Base-by-base conservation (phyloP, 352 stramenopile species). In the Aphanomyces cochlioides region DNA sequence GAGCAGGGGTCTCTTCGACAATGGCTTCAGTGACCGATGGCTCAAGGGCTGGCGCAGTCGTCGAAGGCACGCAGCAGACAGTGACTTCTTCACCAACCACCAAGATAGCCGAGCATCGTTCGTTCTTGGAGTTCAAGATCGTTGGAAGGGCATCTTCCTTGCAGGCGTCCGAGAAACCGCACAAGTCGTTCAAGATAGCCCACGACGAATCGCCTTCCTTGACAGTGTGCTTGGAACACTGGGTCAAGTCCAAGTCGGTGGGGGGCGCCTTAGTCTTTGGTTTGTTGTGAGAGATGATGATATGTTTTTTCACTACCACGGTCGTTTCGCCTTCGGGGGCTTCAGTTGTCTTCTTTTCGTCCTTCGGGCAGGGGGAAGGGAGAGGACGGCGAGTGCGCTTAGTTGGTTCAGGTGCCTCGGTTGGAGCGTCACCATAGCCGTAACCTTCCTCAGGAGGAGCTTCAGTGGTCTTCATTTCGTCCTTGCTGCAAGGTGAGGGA, bases 231-330 rank as follows among this genome's bases (percentile, higher is more conserved):
- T 39, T 61, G 34, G 36, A 2, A 37, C 54, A 40, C 1, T 7
- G 17, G 54, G 13, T 37, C 15, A 61, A 40, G 54, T 61, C 54
- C 5, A 40, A 53, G 45, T 15, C 13, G 45, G n/a, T n/a, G n/a
- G 45, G 45, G 2, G 45, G 13, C n/a, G 13, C 13, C 45, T 15
- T 53, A 15, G 45, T 53, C n/a, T 53, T 53, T n/a, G 45, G 50
- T 58, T 58, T 58, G n/a, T 58, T 58, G 50, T 58, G 50, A 8
- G 50, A 58, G n/a, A 58, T 58, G n/a, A 58, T 34, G 8, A 58
- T 34, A 10, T 34, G 50, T 19, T 58, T 58, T n/a, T n/a, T 58
- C 8, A 21, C 37, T n/a, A 34, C 37, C 50, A 58, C 50, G 2
- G n/a, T 58, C 2, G 8, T 58, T 19, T 58, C 50, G 8, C 50